A percentile compares a stretch with the other conserved stretches of the same genome.
These are phyloP conservation scores for Ceratobasidium sp. DNA, from an alignment of 1,284 basidiomycete genomes.

Conservation along the genomic window DNA sequence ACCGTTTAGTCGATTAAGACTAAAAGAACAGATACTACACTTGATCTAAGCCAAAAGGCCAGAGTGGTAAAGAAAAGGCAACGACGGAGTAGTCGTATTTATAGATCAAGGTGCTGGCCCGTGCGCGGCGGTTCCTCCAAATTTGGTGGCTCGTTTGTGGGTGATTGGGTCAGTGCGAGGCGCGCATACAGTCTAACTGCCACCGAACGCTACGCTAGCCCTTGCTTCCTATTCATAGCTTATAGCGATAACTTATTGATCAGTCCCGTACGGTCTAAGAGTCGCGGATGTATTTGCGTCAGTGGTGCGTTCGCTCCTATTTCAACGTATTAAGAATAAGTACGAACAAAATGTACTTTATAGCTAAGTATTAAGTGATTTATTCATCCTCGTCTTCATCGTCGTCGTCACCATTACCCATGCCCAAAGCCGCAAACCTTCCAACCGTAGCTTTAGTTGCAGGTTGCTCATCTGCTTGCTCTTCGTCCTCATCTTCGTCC, in stretches of 20 bases:
- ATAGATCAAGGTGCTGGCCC: slow-evolving; percentile 24
- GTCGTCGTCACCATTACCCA: slow-evolving; percentile 52
- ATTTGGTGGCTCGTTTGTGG: slow-evolving; percentile 21
- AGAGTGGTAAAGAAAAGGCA: slow-evolving; percentile 76
- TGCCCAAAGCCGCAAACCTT: slow-evolving; percentile 57
- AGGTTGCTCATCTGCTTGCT: slow-evolving; percentile 46
- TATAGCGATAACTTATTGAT: no score
- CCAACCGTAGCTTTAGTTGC: slow-evolving; percentile 49
- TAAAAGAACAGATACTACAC: slow-evolving; percentile 94
- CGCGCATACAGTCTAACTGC: no score
- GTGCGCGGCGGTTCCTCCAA: slow-evolving; percentile 15
- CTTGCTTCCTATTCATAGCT: no score
- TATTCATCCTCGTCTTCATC: slow-evolving; percentile 55
- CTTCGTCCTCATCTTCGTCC: slow-evolving; percentile 46
- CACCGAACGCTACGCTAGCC: no score
- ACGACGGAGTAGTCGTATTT: slow-evolving; percentile 31
- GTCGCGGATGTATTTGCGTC: no score
- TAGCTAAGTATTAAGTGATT: not conserved
- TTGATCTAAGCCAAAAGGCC: slow-evolving; percentile 97
- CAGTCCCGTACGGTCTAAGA: no score
- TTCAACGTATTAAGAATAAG: not conserved
- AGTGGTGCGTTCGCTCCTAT: not conserved
- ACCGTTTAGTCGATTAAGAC: slow-evolving; percentile 47
- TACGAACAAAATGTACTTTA: not conserved
- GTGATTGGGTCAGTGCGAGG: not conserved